Evolutionary conservation across 2,329 filamentous ascomycete genomes (phyloP), one percentile per base, ranked within the genome.

Genomic region (Geosmithia flava): DNA sequence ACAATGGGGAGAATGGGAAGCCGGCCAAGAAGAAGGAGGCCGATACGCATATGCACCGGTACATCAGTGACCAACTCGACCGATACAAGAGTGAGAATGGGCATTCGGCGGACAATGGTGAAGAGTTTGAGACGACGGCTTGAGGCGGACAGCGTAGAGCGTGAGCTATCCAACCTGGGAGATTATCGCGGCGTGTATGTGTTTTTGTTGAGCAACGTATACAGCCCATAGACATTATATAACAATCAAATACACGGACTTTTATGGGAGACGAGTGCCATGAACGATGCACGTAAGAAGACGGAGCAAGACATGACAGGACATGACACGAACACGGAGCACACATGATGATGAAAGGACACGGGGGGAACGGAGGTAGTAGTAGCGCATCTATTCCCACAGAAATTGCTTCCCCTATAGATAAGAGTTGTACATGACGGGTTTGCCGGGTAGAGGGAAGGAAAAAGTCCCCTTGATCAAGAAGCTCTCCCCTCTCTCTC

Each of bases 41-140:
- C 0, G 76, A 88, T 57, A 71, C 76, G 48, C 85, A 93, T 55
- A 78, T 95, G 59, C 82, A 87, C 51, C 76, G 80, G 54, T 95
- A 95, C 62, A 85, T 96, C 49, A 81, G 78, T 29, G 84, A 89
- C 53, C 85, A 95, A 67, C 71, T 96, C 50, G 75, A 83, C 62
- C 74, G 82, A 49, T 82, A 93, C 58, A 81, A 58, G 53, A 58
- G 60, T 20, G 59, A 62, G 19, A 56, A 54, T 47, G 46, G 49
- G 4, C 50, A 54, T 42, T 58, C 58, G 20, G 58, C 63, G 11
- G 41, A 33, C 27, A 37, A 62, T 11, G 71, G 20, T 16, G 44
- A 49, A n/a, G 48, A 76, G 56, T 67, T 69, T 53, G 73, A 76
- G 58, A 64, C 71, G 10, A 63, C 63, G 49, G 61, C 62, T 20